A percentile compares a stretch with the other conserved stretches of the same genome.
These are phyloP conservation scores for Xylaria longipes DNA, from an alignment of 495 filamentous ascomycete species.

Conservation along the genomic window DNA sequence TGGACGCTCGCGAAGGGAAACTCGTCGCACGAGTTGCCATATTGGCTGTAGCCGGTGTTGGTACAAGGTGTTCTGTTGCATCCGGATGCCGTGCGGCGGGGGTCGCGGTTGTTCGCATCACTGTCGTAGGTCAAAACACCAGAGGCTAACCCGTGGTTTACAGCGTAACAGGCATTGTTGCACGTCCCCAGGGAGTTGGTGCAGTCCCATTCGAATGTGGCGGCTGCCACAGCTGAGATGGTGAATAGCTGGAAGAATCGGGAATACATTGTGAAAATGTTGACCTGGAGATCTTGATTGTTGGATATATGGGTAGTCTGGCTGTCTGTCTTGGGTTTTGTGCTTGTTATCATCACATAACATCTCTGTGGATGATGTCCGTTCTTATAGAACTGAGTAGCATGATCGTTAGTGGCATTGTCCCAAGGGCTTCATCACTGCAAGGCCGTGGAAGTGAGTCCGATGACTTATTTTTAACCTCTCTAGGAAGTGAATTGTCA, in stretches of 20 bases:
- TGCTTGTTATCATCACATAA: neutral
- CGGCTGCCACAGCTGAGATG: neutral
- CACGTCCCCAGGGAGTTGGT: slow-evolving; percentile 16
- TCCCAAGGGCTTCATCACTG: neutral
- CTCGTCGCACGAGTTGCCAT: neutral
- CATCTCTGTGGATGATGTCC: neutral
- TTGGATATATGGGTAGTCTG: neutral
- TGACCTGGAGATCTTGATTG: neutral
- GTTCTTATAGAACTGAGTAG: neutral
- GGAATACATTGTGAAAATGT: neutral
- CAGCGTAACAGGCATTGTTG: slow-evolving; percentile 16
- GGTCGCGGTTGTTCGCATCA: neutral
- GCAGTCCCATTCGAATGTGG: slow-evolving; percentile 15
- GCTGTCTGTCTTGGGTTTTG: neutral
- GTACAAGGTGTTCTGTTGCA: neutral
- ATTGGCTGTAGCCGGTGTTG: slow-evolving; percentile 3
- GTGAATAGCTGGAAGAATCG: neutral
- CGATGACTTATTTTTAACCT: neutral
- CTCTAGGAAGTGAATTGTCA: neutral
- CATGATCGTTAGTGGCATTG: neutral
- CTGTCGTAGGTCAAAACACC: slow-evolving; percentile 7
- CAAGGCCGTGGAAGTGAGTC: neutral
- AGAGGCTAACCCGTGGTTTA: slow-evolving; percentile 3
- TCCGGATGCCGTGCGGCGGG: neutral
- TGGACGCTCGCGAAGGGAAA: neutral